A percentile compares a stretch with the other conserved stretches of the same genome.
phyloP scores from a whole-genome alignment of 176 grass and related monocot species.

The Coix lacrymajobi region DNA sequence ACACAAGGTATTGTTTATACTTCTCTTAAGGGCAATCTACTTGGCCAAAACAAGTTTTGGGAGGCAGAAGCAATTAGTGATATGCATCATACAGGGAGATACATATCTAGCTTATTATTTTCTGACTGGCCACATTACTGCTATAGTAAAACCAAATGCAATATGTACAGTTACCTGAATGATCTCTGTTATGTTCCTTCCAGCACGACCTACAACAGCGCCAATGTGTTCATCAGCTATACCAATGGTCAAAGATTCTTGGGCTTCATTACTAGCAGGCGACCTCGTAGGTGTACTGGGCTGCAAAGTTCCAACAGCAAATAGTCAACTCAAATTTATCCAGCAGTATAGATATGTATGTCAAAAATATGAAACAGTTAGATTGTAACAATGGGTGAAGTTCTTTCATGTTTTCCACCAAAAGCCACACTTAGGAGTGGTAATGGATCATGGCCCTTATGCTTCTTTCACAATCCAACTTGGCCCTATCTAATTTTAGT shows the following conservation, averaged over 20 bases:
- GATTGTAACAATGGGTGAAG: neutral
- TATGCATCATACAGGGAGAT: neutral
- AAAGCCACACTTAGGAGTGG: neutral
- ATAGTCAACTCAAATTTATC: constrained; percentile 1
- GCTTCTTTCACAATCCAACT: too few species aligned
- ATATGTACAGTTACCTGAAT: constrained; percentile 44
- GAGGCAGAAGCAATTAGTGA: neutral
- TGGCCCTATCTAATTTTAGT: too few species aligned
- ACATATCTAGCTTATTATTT: neutral
- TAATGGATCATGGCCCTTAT: too few species aligned
- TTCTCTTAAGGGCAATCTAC: neutral
- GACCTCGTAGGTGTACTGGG: constrained; percentile 38
- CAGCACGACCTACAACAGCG: constrained; percentile 73
- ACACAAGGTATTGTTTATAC: neutral
- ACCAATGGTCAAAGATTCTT: constrained; percentile 65
- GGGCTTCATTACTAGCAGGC: constrained; percentile 40
- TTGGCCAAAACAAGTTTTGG: neutral
- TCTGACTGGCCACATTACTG: neutral
- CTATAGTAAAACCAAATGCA: neutral
- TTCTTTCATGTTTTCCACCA: neutral
- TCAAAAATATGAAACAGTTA: neutral
- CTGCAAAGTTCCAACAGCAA: constrained; percentile 33
- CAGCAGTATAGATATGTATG: neutral
- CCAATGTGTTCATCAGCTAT: constrained; percentile 91
- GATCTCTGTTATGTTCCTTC: constrained; percentile 90